A percentile compares a stretch with the other conserved stretches of the same genome.
Evolutionary conservation across 169 alveolate genomes (phyloP).

Genomic region (Cryptosporidium baileyi): DNA sequence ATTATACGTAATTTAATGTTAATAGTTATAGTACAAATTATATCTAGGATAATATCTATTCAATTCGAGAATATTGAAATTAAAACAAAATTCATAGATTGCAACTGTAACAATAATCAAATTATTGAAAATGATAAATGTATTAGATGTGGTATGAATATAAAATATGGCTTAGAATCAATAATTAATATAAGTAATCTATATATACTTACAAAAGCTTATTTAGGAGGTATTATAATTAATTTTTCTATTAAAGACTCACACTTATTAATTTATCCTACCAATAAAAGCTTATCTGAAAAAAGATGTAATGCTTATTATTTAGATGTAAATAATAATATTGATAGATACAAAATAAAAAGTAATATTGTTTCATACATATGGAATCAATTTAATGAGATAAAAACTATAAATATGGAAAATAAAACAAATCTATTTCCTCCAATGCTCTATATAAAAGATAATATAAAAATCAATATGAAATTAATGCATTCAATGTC

Average conservation of each 20-base stretch:
- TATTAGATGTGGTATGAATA: not conserved
- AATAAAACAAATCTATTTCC: not conserved
- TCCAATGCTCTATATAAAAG: conserved; percentile 1
- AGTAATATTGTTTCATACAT: not conserved
- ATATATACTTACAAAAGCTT: conserved; percentile 10
- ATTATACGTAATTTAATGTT: conserved; percentile 17
- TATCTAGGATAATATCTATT: conserved; percentile 23
- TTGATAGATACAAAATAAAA: not conserved
- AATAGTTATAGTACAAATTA: conserved; percentile 29
- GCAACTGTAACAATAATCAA: conserved; percentile 11
- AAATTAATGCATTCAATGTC: conserved; percentile 65
- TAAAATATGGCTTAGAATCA: conserved; percentile 4
- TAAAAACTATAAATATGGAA: not conserved
- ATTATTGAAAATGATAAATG: conserved; percentile 2
- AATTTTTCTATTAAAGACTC: not conserved
- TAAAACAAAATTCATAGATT: not conserved
- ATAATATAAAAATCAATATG: not conserved
- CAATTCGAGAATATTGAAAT: not conserved
- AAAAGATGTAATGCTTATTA: conserved; percentile 33
- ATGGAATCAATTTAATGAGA: not conserved
- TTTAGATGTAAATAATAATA: not conserved
- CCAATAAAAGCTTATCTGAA: conserved; percentile 7
- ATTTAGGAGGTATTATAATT: conserved; percentile 37
- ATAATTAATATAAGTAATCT: not conserved
- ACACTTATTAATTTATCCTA: not conserved